A percentile compares a stretch with the other conserved stretches of the same genome.
phyloP scores from a whole-genome alignment of 1,139 yeast genomes.

The Blastobotrys petasosporus region DNA sequence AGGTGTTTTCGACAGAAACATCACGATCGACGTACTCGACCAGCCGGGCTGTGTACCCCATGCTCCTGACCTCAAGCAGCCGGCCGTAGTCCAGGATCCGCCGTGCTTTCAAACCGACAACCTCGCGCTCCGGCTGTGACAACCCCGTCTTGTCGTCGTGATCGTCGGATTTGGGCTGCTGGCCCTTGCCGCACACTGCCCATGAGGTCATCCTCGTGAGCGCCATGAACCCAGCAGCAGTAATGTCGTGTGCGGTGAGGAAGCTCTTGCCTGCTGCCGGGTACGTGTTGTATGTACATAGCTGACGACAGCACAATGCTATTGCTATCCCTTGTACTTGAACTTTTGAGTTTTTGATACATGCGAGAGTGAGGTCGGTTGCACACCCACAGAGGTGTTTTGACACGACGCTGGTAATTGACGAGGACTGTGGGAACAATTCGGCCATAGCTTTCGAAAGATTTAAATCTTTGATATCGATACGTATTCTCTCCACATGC shows the following conservation, averaged over 20 bases:
- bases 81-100: conserved; percentile 62
- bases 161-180: conserved; percentile 24
- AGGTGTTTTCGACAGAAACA: conserved; percentile 66
- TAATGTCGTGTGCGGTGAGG: conserved; percentile 25
- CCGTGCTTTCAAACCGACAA: conserved; percentile 61
- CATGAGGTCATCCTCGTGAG: conserved; percentile 70
- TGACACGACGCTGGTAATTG: conserved; percentile 54
- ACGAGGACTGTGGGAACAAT: too few species aligned
- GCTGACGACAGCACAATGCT: conserved; percentile 94
- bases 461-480: conserved; percentile 73
- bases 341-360: conserved; percentile 45
- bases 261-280: conserved; percentile 40
- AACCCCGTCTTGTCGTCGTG: conserved; percentile 35
- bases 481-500: conserved; percentile 48
- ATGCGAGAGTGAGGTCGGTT: conserved; percentile 73
- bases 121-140: conserved; percentile 44
- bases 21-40: conserved; percentile 53
- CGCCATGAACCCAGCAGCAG: conserved; percentile 43
- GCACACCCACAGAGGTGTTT: conserved; percentile 94
- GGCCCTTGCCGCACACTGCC: conserved; percentile 70
- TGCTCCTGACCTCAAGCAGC: conserved; percentile 40
- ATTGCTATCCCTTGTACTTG: conserved; percentile 54
- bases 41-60: conserved; percentile 40
- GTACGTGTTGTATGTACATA: conserved; percentile 58
- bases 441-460: conserved; percentile 33